Percentiles rank a stretch among this genome's conserved stretches.
Conservation (phyloP, 805 yeast species). For the Candida succiphila region DNA sequence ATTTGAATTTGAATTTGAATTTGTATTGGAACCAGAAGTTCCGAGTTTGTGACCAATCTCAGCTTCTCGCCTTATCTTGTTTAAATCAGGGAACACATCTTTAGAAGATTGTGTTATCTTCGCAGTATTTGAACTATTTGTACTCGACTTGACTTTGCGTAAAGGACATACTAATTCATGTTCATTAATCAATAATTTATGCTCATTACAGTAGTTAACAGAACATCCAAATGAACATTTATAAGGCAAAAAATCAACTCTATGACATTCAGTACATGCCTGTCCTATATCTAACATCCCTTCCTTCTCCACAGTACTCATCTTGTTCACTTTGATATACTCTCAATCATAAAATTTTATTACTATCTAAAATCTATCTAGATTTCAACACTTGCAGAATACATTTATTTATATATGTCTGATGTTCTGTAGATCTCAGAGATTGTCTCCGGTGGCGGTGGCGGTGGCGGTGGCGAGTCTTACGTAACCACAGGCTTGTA, state of each 20-base stretch:
- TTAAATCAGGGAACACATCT: slow-evolving; percentile 42
- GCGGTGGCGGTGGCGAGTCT: no score
- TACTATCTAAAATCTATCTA: no score
- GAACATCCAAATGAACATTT: slow-evolving; percentile 34
- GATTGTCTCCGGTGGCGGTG: no score
- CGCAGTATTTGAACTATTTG: slow-evolving; percentile 3
- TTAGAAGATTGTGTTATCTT: slow-evolving; percentile 28
- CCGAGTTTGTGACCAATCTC: slow-evolving; percentile 13
- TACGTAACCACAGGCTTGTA: no score
- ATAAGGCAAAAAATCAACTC: slow-evolving; percentile 50
- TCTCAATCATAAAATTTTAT: no score
- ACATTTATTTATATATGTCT: no score
- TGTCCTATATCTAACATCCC: slow-evolving; percentile 46
- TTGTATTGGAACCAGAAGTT: slow-evolving; percentile 14
- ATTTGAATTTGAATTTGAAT: not conserved
- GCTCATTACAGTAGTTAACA: not conserved
- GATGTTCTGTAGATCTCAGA: no score
- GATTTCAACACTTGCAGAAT: no score
- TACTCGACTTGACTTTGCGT: slow-evolving; percentile 2
- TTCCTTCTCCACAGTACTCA: slow-evolving; percentile 10
- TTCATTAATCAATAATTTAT: slow-evolving; percentile 3
- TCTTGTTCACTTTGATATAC: no score
- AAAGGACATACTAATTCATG: slow-evolving; percentile 17
- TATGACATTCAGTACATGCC: slow-evolving; percentile 42
- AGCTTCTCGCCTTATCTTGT: slow-evolving; percentile 27